phyloP scores from a whole-genome alignment of 2,329 filamentous ascomycete genomes.

The Leptographium lundbergii region DNA sequence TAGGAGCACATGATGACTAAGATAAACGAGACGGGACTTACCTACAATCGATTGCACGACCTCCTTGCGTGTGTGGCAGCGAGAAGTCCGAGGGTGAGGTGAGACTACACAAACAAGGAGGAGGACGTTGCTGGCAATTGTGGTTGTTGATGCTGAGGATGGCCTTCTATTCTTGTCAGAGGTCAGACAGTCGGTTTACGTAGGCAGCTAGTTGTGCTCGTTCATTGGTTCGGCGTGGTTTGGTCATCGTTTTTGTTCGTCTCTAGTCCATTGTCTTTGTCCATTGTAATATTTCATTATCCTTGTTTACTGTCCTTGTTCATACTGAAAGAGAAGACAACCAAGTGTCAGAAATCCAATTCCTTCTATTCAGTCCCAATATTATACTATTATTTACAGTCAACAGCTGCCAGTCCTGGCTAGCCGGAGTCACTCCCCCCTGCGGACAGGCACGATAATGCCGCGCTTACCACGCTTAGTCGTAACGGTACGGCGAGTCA shows the following conservation, averaged over 20 bases:
- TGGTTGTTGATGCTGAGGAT: neutral
- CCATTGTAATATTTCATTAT: no score
- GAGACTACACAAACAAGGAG: neutral
- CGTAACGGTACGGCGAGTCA: neutral
- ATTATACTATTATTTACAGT: no score
- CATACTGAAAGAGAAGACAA: no score
- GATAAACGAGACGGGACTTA: neutral
- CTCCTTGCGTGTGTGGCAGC: neutral
- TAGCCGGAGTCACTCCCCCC: neutral
- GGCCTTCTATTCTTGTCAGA: neutral
- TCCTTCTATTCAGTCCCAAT: no score
- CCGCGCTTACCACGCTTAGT: conserved; percentile 7
- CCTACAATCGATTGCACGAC: neutral
- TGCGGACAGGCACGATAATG: neutral
- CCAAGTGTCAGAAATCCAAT: no score
- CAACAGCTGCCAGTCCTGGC: no score
- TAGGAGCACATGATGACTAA: neutral
- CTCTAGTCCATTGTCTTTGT: no score
- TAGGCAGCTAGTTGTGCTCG: neutral
- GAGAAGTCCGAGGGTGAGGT: no score
- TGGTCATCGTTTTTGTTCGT: no score
- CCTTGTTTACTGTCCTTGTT: no score
- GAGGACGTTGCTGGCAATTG: neutral
- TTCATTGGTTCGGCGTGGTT: no score
- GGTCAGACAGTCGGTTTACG: neutral